Conservation (phyloP, 106 monocot species). For the Triglochin maritima region DNA sequence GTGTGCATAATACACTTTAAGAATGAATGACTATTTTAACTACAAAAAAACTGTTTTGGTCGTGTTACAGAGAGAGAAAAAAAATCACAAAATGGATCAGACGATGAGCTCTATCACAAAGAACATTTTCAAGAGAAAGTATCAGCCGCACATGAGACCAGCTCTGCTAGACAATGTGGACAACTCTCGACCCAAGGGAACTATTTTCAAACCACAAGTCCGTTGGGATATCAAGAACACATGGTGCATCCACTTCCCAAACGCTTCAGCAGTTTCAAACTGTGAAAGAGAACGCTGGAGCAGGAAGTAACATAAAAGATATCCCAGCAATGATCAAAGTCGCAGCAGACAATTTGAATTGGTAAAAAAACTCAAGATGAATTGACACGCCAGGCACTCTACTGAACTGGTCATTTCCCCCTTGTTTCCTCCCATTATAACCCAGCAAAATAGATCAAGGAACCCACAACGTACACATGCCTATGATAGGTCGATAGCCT, state of each 20-base stretch:
- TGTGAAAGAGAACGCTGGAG: background rate
- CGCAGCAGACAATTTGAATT: background rate
- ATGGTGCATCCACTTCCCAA: background rate
- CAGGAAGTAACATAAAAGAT: background rate
- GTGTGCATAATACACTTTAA: too few species aligned
- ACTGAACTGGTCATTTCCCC: background rate
- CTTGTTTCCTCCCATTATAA: background rate
- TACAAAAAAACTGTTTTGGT: too few species aligned
- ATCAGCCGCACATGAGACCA: too few species aligned
- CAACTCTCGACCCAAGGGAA: too few species aligned
- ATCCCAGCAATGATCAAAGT: background rate
- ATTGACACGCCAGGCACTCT: background rate
- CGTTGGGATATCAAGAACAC: background rate
- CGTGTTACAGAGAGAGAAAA: too few species aligned
- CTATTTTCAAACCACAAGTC: too few species aligned
- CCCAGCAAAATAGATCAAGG: background rate
- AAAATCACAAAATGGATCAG: too few species aligned
- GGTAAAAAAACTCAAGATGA: background rate
- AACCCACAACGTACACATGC: background rate
- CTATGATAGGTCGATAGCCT: too few species aligned
- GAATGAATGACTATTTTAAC: too few species aligned
- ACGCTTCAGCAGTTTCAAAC: conserved; percentile 3
- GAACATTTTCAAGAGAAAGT: too few species aligned
- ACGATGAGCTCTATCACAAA: too few species aligned
- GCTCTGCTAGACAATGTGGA: too few species aligned